Evolutionary conservation across 2,329 filamentous ascomycete genomes (phyloP).

Genomic region (Cladorrhinum sp.): DNA sequence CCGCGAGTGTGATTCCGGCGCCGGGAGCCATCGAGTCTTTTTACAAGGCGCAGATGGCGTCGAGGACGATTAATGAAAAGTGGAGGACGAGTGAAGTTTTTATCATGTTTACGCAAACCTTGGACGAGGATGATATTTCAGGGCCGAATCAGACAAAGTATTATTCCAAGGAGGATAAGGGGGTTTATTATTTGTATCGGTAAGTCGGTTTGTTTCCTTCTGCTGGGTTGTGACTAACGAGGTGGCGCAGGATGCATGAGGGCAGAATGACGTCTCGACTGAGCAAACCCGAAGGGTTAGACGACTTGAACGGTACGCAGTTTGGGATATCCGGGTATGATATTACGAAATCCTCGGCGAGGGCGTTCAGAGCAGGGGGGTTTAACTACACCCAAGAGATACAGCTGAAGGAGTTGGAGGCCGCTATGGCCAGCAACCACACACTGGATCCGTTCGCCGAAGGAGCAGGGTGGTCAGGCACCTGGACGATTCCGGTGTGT

Average conservation of each 20-base stretch:
- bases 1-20: neutral
- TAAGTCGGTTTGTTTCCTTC: neutral
- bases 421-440: slow-evolving; percentile 2
- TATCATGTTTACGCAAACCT: slow-evolving; percentile 4
- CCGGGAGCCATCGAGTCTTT: neutral
- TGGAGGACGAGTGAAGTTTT: slow-evolving; percentile 2
- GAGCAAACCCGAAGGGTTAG: slow-evolving; percentile 1
- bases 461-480: slow-evolving; percentile 1
- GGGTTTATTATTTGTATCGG: slow-evolving; percentile 5
- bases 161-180: slow-evolving; percentile 7
- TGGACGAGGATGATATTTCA: slow-evolving; percentile 1
- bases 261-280: slow-evolving; percentile 1
- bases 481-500: slow-evolving; percentile 5
- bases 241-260: neutral
- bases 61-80: slow-evolving; percentile 6
- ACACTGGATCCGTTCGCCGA: slow-evolving; percentile 3
- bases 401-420: slow-evolving; percentile 2
- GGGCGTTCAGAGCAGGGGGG: neutral
- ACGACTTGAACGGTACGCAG: slow-evolving; percentile 6
- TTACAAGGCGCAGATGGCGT: slow-evolving; percentile 7
- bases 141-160: slow-evolving; percentile 6
- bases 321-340: slow-evolving; percentile 4
- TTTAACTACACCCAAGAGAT: slow-evolving; percentile 6
- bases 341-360: slow-evolving; percentile 3
- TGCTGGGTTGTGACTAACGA: neutral